phyloP scores from a whole-genome alignment of 371 early-diverging fungal species.

The Chytridium lagenaria region DNA sequence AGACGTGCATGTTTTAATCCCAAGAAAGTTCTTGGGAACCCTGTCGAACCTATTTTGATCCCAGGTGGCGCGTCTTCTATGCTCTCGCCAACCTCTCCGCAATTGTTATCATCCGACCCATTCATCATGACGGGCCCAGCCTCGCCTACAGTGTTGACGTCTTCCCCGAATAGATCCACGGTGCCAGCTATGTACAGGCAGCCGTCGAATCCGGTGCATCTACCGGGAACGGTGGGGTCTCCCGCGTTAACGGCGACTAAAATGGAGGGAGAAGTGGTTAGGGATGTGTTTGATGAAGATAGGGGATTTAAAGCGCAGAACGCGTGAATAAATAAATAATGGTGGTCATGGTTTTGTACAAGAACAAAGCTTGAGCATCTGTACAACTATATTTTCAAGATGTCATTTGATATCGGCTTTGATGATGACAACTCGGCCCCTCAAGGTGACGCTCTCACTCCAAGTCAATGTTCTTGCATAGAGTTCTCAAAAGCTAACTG shows the following conservation, averaged over 20 bases:
- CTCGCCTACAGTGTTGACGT: background rate
- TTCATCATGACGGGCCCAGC: background rate
- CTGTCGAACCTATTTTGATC: background rate
- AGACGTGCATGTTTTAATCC: background rate
- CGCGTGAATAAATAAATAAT: no score
- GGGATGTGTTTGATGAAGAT: conserved; percentile 17
- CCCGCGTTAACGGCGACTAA: background rate
- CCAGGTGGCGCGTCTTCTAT: background rate
- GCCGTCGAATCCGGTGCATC: no score
- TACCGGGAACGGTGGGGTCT: background rate
- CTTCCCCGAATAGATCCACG: background rate
- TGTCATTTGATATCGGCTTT: no score
- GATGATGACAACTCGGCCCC: no score
- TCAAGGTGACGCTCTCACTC: no score
- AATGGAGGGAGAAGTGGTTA: background rate
- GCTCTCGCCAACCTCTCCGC: conserved; percentile 1
- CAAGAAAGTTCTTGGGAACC: background rate
- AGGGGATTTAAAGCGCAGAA: conserved; percentile 14
- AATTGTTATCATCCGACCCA: background rate
- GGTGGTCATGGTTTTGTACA: no score
- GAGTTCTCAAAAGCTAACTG: no score
- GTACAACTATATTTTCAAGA: no score
- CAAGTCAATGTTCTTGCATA: no score
- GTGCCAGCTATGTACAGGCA: background rate
- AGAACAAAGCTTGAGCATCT: no score